These are phyloP conservation scores for Monosporozyma yasuniensis DNA, from an alignment of 805 yeast species.

Conservation along the genomic window DNA sequence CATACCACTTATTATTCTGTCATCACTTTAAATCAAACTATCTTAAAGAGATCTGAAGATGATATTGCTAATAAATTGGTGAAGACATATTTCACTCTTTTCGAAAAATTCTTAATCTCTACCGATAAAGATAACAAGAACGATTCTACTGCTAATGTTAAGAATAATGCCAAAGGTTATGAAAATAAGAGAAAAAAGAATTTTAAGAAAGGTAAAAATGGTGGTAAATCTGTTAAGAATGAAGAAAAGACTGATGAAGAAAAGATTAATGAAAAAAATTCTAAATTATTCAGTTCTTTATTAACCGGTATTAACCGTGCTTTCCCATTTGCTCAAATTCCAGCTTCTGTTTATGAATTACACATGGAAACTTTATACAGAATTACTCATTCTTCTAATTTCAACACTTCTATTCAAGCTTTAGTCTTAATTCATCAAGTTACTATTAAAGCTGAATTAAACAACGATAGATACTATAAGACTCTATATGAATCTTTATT, in stretches of 20 bases:
- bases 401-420: slow-evolving; percentile 91
- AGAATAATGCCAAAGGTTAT: slow-evolving; percentile 31
- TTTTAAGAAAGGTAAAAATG: slow-evolving; percentile 76
- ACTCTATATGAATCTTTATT: slow-evolving; percentile 83
- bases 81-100: slow-evolving; percentile 75
- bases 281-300: slow-evolving; percentile 80
- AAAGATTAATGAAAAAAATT: slow-evolving; percentile 65
- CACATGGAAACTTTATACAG: slow-evolving; percentile 80
- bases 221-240: slow-evolving; percentile 67
- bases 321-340: slow-evolving; percentile 79
- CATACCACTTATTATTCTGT: slow-evolving; percentile 84
- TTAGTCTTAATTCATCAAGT: slow-evolving; percentile 78
- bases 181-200: slow-evolving; percentile 65
- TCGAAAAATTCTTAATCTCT: slow-evolving; percentile 71
- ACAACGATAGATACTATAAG: slow-evolving; percentile 65
- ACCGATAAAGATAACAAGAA: slow-evolving; percentile 46
- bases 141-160: slow-evolving; percentile 26
- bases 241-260: slow-evolving; percentile 51
- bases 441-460: slow-evolving; percentile 47
- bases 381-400: slow-evolving; percentile 89
- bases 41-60: slow-evolving; percentile 66
- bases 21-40: slow-evolving; percentile 86
- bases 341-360: slow-evolving; percentile 56
- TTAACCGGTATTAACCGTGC: slow-evolving; percentile 94
- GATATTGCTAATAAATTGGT: slow-evolving; percentile 77